These are phyloP conservation scores for Ophiorrhiza pumila DNA, from an alignment of 257 asterid genomes.

Conservation along the genomic window DNA sequence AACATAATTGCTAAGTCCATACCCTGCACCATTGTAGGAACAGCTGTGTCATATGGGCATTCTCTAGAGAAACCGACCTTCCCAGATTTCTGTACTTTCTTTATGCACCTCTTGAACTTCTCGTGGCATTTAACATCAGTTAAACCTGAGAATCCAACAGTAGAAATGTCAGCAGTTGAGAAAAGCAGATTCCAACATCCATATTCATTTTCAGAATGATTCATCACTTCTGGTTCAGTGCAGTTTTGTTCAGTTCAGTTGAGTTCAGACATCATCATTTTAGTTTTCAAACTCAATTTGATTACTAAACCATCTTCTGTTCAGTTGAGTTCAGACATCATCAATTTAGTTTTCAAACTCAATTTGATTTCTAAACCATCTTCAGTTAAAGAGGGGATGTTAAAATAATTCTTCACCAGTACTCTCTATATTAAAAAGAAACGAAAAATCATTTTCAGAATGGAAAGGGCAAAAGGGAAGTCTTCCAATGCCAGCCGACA, in stretches of 20 bases:
- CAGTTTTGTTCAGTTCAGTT: too few relatives aligned
- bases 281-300: too few relatives aligned
- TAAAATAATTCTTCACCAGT: too few relatives aligned
- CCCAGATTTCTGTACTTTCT: constrained; percentile 70
- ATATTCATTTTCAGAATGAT: background rate
- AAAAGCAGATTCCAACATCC: background rate
- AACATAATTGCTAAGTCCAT: constrained; percentile 85
- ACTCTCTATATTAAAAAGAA: too few relatives aligned
- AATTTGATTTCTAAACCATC: too few relatives aligned
- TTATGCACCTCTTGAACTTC: constrained; percentile 81
- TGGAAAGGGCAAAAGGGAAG: background rate
- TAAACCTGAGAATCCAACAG: constrained; percentile 44
- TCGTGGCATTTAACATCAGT: constrained; percentile 72
- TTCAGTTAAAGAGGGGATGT: too few relatives aligned
- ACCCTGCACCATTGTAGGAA: constrained; percentile 83
- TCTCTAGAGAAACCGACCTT: constrained; percentile 64
- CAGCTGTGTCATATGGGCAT: constrained; percentile 66
- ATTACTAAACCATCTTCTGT: too few relatives aligned
- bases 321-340: too few relatives aligned
- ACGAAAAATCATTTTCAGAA: too few relatives aligned
- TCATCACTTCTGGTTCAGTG: too few relatives aligned
- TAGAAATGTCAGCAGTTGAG: background rate
- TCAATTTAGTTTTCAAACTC: too few relatives aligned
- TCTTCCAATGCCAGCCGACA: background rate
- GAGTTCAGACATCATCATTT: too few relatives aligned